A percentile compares a stretch with the other conserved stretches of the same genome.
These are phyloP conservation scores for Oidiodendron maius DNA, from an alignment of 495 filamentous ascomycete species.

Conservation along the genomic window DNA sequence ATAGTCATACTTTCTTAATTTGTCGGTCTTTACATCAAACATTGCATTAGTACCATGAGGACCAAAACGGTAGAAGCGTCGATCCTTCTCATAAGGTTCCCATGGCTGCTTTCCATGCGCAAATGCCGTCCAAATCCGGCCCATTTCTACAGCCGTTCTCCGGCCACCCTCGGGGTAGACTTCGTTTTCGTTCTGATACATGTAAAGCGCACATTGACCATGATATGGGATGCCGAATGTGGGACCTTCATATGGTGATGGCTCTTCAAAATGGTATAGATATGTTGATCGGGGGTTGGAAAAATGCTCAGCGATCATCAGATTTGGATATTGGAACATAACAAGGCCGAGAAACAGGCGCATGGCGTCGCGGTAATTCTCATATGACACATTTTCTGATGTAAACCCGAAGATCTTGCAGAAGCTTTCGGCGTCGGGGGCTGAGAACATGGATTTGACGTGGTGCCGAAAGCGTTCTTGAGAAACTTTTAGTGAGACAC, in stretches of 20 bases:
- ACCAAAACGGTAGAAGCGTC: slow-evolving; percentile 4
- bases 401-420: slow-evolving; percentile 1
- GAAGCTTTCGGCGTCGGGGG: not conserved
- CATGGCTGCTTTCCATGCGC: slow-evolving; percentile 5
- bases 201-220: slow-evolving; percentile 4
- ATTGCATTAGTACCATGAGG: not conserved
- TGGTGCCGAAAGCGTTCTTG: not conserved
- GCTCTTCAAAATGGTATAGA: slow-evolving; percentile 12
- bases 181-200: slow-evolving; percentile 1
- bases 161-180: not conserved
- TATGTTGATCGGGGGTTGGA: not conserved
- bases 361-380: slow-evolving; percentile 4
- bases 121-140: slow-evolving; percentile 3
- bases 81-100: slow-evolving; percentile 1
- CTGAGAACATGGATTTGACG: not conserved
- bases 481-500: not conserved
- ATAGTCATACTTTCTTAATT: slow-evolving; percentile 8
- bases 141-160: slow-evolving; percentile 1
- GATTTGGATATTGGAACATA: slow-evolving; percentile 10
- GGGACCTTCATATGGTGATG: slow-evolving; percentile 1
- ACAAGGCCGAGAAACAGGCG: slow-evolving; percentile 1
- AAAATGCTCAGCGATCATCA: slow-evolving; percentile 1
- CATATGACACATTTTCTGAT: not conserved
- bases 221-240: slow-evolving; percentile 9
- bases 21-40: not conserved